phyloP scores from a whole-genome alignment of 495 filamentous ascomycete species.

The Glonium stellatum region DNA sequence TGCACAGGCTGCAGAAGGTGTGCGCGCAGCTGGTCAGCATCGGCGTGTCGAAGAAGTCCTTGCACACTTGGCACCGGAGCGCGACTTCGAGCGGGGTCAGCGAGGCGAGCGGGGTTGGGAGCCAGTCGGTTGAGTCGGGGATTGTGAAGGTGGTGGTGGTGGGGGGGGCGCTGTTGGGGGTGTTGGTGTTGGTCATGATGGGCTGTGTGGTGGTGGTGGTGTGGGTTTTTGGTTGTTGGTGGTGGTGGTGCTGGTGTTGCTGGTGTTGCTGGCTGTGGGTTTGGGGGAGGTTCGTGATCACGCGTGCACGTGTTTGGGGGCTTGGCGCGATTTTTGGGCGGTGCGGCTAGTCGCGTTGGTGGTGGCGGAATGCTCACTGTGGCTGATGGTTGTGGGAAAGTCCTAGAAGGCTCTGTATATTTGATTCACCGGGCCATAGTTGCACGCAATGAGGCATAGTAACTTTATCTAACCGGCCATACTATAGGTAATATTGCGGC shows the following conservation, averaged over 20 bases:
- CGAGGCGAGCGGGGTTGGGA: conserved; percentile 63
- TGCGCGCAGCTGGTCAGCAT: conserved; percentile 93
- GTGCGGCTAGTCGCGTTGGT: too few relatives aligned
- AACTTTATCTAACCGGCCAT: too few relatives aligned
- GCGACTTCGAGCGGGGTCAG: conserved; percentile 74
- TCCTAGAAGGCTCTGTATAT: too few relatives aligned
- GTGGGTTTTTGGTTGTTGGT: too few relatives aligned
- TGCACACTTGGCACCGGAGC: conserved; percentile 93
- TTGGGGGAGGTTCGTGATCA: too few relatives aligned
- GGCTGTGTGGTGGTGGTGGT: conserved; percentile 11
- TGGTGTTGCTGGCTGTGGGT: neutral
- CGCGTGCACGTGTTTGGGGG: neutral
- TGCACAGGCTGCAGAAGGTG: conserved; percentile 95
- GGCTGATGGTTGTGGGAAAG: too few relatives aligned
- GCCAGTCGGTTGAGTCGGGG: conserved; percentile 90
- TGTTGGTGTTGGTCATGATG: neutral
- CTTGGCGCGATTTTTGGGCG: too few relatives aligned
- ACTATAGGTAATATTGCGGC: too few relatives aligned
- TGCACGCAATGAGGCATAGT: too few relatives aligned
- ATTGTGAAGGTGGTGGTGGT: conserved; percentile 46
- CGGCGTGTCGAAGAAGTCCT: conserved; percentile 89
- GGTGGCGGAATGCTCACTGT: neutral
- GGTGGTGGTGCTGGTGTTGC: neutral
- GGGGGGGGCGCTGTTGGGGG: neutral
- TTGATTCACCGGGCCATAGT: too few relatives aligned